phyloP scores from a whole-genome alignment of 305 asterid species.

The Fraxinus platypoda region DNA sequence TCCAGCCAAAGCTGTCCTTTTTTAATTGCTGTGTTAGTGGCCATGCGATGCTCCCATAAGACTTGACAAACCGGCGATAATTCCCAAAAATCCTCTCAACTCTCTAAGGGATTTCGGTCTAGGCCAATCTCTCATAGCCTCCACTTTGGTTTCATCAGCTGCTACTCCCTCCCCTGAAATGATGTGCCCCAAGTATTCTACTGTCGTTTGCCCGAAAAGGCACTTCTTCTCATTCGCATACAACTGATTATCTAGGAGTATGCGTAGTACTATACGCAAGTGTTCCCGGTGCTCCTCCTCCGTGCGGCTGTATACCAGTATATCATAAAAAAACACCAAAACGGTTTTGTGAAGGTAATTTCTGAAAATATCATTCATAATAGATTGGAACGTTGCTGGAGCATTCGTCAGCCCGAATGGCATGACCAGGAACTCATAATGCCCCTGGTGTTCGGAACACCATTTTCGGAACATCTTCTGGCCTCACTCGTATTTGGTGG shows the following conservation, averaged over 20 bases:
- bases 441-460: too few relatives aligned
- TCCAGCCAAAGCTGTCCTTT: too few relatives aligned
- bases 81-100: background rate
- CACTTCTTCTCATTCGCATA: background rate
- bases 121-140: background rate
- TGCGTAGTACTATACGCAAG: background rate
- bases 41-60: too few relatives aligned
- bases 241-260: background rate
- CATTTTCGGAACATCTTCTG: too few relatives aligned
- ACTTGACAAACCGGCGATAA: too few relatives aligned
- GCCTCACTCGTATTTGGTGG: too few relatives aligned
- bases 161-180: background rate
- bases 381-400: background rate
- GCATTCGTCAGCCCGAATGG: too few relatives aligned
- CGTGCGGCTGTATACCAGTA: background rate
- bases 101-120: background rate
- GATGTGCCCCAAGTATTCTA: background rate
- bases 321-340: background rate
- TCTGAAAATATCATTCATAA: background rate
- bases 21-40: too few relatives aligned
- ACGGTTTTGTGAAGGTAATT: background rate
- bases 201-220: background rate
- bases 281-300: background rate
- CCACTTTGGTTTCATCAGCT: background rate
- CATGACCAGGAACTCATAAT: too few relatives aligned